These are phyloP conservation scores for Kwoniella mangroviensis DNA, from an alignment of 768 basidiomycete species.

Conservation along the genomic window DNA sequence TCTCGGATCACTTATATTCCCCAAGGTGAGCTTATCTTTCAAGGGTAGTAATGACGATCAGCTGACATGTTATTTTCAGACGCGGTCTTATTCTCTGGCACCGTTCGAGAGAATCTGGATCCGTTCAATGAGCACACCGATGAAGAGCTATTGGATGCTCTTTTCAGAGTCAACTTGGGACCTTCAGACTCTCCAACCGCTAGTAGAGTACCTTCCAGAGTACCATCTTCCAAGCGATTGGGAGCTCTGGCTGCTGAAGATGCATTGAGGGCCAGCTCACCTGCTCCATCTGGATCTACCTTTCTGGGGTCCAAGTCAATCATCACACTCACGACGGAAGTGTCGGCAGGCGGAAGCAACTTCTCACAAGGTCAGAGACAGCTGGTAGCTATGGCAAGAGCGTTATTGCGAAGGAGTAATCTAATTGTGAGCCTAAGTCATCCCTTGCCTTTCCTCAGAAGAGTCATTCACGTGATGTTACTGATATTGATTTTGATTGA, in stretches of 20 bases:
- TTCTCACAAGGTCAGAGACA: conserved; percentile 93
- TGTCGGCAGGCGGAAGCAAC: conserved; percentile 84
- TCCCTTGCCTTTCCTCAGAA: no score
- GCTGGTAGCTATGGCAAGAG: conserved; percentile 55
- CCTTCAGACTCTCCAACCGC: conserved; percentile 61
- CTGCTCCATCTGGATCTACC: conserved; percentile 12
- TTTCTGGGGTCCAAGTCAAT: conserved; percentile 32
- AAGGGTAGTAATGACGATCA: background rate
- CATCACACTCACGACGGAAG: conserved; percentile 74
- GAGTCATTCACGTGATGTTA: background rate
- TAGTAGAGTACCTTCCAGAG: conserved; percentile 28
- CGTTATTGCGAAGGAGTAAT: conserved; percentile 38
- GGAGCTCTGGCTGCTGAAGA: conserved; percentile 31
- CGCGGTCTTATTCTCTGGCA: conserved; percentile 71
- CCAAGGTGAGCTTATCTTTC: conserved; percentile 51
- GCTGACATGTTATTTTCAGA: conserved; percentile 11
- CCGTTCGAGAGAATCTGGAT: conserved; percentile 60
- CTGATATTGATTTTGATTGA: background rate
- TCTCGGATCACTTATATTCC: conserved; percentile 59
- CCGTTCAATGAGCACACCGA: conserved; percentile 73
- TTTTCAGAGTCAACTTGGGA: conserved; percentile 77
- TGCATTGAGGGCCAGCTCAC: conserved; percentile 18
- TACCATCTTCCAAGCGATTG: conserved; percentile 33
- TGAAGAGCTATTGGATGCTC: conserved; percentile 75
- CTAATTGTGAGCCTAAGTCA: conserved; percentile 40